Evolutionary conservation across 805 yeast genomes (phyloP), one percentile per base, ranked within the genome.

Genomic region (Scheffersomyces spartinae): DNA sequence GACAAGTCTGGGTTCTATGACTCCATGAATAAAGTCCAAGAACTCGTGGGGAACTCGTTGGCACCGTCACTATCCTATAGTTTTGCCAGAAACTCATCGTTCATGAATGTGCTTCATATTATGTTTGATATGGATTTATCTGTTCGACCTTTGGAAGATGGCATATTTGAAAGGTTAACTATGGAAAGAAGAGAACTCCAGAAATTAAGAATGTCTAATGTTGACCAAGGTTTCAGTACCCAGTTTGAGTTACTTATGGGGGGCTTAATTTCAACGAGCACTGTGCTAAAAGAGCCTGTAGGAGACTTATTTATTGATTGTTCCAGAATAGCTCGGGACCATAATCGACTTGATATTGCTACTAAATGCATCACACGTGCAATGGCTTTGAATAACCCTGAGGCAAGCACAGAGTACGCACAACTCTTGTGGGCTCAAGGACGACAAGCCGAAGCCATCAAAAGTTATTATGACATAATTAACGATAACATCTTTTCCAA

Each of bases 381-480:
- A 2, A 55, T 70, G 49, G 51, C 57, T 3, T 33, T 53, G 7
- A 39, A 50, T 11, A 52, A 57, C 17, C 43, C 53, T 9, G 59
- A 56, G 7, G 75, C 80, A 5, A 77, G 75, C 31, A 50, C 79
- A 20, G 94, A 85, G 44, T 77, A 79, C 47, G 77, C 95, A 0
- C 74, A 80, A 30, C 61, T 91, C 6, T 49, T 84, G 20, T 88
- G 97, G 96, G 77, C 74, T 3, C 83, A 81, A 43, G 95, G 94
- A 1, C 93, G 84, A 34, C 82, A 72, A 32, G 68, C 85, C 13
- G 77, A 84, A 37, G 97, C 97, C 0, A 62, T 88, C 22, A 74
- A 78, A 26, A 59, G 71, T 6, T 54, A 82, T 18, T 64, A 64
- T 6, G 61, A 64, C 9, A 47, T 70, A 8, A 38, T 52, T 2